Conservation (phyloP, 1,139 yeast species). For the Kluyveromyces marxianus region DNA sequence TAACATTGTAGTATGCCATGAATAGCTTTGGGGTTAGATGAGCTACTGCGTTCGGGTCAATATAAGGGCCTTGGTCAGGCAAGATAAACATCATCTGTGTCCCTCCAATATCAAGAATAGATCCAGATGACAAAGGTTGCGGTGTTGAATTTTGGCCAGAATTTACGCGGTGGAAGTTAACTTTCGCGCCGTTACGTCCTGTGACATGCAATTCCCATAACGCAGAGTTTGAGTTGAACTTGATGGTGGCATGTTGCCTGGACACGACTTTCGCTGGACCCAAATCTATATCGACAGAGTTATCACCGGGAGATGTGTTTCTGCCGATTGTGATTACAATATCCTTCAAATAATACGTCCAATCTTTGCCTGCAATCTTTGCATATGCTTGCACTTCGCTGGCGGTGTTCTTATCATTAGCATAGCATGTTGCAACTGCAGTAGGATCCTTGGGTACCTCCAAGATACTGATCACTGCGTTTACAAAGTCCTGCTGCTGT, state of each 20-base stretch:
- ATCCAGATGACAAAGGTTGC: conserved; percentile 69
- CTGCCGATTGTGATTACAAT: conserved; percentile 76
- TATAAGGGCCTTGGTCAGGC: conserved; percentile 79
- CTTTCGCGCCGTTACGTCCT: conserved; percentile 91
- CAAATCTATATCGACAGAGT: conserved; percentile 73
- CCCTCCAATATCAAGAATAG: conserved; percentile 88
- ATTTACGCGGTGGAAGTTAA: conserved; percentile 60
- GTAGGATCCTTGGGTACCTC: conserved; percentile 39
- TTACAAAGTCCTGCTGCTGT: conserved; percentile 34
- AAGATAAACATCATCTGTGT: conserved; percentile 98
- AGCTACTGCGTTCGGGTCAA: conserved; percentile 46
- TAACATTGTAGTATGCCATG: conserved; percentile 16
- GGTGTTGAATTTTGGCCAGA: conserved; percentile 39
- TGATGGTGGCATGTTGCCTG: conserved; percentile 78
- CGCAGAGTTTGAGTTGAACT: conserved; percentile 64
- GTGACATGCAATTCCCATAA: conserved; percentile 78
- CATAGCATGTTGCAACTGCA: conserved; percentile 41
- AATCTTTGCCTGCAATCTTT: conserved; percentile 82
- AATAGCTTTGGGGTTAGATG: conserved; percentile 30
- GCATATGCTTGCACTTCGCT: conserved; percentile 95
- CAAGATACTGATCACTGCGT: conserved; percentile 39
- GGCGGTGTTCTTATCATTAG: conserved; percentile 68
- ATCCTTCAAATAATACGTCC: conserved; percentile 93
- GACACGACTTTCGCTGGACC: conserved; percentile 97
- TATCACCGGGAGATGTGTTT: conserved; percentile 52